These are phyloP conservation scores for Saussurea involucrata DNA, from an alignment of 129 eudicot genomes.

Conservation along the genomic window DNA sequence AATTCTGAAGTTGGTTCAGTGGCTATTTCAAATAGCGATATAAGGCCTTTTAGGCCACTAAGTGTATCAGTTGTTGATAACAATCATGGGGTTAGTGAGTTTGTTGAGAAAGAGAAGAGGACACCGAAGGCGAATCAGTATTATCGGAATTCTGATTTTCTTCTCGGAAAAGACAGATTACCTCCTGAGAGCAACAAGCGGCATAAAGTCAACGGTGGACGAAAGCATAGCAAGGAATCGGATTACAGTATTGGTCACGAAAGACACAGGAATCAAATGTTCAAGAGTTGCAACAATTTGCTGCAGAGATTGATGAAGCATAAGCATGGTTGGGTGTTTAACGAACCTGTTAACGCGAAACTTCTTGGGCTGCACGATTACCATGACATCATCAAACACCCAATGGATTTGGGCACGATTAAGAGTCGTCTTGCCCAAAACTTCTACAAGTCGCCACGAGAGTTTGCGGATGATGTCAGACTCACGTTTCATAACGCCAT, in stretches of 20 bases:
- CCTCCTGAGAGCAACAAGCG: slow-evolving; percentile 76
- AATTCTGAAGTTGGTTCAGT: slow-evolving; percentile 61
- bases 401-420: slow-evolving; percentile 94
- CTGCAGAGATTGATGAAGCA: slow-evolving; percentile 88
- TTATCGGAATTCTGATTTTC: slow-evolving; percentile 77
- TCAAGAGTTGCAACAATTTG: slow-evolving; percentile 63
- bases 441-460: slow-evolving; percentile 73
- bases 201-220: slow-evolving; percentile 50
- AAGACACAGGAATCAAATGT: slow-evolving; percentile 41
- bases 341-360: slow-evolving; percentile 77
- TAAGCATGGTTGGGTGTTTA: slow-evolving; percentile 88
- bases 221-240: slow-evolving; percentile 41
- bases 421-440: slow-evolving; percentile 66
- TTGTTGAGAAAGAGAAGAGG: slow-evolving; percentile 81
- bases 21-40: slow-evolving; percentile 27
- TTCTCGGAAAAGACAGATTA: slow-evolving; percentile 74
- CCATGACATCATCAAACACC: slow-evolving; percentile 74
- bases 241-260: slow-evolving; percentile 38
- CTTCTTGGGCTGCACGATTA: slow-evolving; percentile 73
- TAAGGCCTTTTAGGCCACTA: slow-evolving; percentile 56
- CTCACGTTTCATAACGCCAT: slow-evolving; percentile 84
- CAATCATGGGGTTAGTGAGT: slow-evolving; percentile 50
- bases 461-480: slow-evolving; percentile 92
- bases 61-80: slow-evolving; percentile 60
- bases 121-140: slow-evolving; percentile 88